phyloP scores from a whole-genome alignment of 2,329 filamentous ascomycete genomes.

The Colletotrichum sp. region DNA sequence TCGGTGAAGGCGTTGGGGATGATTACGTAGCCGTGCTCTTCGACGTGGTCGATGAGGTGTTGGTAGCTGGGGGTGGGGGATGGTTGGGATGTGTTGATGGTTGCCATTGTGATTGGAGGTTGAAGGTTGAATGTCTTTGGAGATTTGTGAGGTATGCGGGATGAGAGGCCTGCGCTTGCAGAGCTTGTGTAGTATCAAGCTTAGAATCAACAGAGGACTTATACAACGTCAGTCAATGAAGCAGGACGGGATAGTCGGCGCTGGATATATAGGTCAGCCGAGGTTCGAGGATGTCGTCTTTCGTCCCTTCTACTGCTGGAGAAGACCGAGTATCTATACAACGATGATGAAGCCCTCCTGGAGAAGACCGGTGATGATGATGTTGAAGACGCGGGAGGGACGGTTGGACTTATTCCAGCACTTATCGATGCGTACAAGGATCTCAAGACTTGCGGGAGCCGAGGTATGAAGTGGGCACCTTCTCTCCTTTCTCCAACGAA shows the following conservation, averaged over 20 bases:
- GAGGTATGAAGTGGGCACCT: background rate
- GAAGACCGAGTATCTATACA: background rate
- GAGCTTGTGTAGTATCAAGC: too few relatives aligned
- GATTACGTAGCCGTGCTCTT: slow-evolving; percentile 37
- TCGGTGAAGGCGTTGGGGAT: slow-evolving; percentile 34
- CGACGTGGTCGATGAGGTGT: slow-evolving; percentile 22
- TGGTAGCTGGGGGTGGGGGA: background rate
- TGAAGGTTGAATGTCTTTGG: too few relatives aligned
- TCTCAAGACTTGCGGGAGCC: background rate
- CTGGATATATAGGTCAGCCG: background rate
- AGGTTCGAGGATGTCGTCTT: background rate
- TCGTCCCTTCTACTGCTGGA: background rate
- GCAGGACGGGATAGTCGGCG: background rate
- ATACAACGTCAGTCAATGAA: background rate
- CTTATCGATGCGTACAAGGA: background rate
- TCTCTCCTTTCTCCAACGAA: background rate
- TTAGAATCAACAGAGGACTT: background rate
- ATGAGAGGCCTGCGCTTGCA: too few relatives aligned
- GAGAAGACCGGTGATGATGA: background rate
- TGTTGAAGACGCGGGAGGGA: background rate
- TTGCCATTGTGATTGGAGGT: background rate
- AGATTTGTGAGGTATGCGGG: too few relatives aligned
- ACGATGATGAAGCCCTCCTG: rapidly evolving
- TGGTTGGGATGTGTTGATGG: background rate
- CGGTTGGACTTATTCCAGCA: background rate